phyloP scores from a whole-genome alignment of 495 filamentous ascomycete genomes.

The Aspergillus bertholletiae region DNA sequence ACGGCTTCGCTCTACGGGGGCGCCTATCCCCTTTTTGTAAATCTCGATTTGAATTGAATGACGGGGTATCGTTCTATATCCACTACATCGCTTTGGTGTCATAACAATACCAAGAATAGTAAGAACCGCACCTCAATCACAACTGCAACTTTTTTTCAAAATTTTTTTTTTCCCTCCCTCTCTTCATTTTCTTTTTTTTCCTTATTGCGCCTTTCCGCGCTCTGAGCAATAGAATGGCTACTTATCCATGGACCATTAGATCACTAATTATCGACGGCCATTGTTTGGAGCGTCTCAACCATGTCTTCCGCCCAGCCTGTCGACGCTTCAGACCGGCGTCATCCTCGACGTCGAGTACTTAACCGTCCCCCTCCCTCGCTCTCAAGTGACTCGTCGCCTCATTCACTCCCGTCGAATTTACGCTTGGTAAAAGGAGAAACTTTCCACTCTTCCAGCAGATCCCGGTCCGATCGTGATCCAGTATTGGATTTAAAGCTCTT shows the following conservation, averaged over 20 bases:
- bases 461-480: conserved; percentile 41
- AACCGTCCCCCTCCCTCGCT: conserved; percentile 27
- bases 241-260: not conserved
- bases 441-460: conserved; percentile 44
- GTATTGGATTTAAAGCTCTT: conserved; percentile 42
- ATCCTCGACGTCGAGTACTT: conserved; percentile 36
- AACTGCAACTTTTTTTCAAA: not conserved
- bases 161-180: no score
- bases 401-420: conserved; percentile 19
- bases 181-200: not conserved
- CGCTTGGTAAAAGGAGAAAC: conserved; percentile 49
- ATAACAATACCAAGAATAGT: not conserved
- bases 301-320: conserved; percentile 1
- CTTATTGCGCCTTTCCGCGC: not conserved
- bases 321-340: conserved; percentile 3
- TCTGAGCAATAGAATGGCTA: not conserved
- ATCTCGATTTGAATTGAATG: not conserved
- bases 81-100: not conserved
- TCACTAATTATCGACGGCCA: not conserved
- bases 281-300: conserved; percentile 16
- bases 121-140: not conserved
- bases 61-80: not conserved
- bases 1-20: not conserved
- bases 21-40: conserved; percentile 1
- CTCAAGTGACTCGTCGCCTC: conserved; percentile 16